Evolutionary conservation across 805 yeast genomes (phyloP).

Genomic region (Danielia oregonensis): DNA sequence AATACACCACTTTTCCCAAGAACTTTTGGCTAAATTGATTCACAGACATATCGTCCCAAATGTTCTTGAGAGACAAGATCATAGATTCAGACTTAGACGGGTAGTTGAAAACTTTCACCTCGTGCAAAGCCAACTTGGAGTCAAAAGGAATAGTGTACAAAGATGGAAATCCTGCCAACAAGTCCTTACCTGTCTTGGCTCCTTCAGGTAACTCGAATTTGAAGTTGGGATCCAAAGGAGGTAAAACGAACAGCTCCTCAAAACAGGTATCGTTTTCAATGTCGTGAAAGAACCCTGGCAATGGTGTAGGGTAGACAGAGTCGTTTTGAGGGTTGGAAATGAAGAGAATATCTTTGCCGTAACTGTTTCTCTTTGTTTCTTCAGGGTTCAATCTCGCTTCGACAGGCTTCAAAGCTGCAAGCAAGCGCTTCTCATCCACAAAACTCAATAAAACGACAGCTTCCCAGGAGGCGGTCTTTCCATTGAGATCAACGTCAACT

Average conservation of each 20-base stretch:
- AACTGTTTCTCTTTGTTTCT: slow-evolving; percentile 69
- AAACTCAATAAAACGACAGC: slow-evolving; percentile 91
- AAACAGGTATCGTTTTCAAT: slow-evolving; percentile 75
- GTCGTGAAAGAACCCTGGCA: slow-evolving; percentile 73
- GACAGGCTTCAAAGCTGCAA: slow-evolving; percentile 67
- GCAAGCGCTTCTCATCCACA: slow-evolving; percentile 77
- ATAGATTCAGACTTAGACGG: slow-evolving; percentile 83
- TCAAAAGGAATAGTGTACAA: slow-evolving; percentile 65
- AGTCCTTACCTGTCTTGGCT: slow-evolving; percentile 64
- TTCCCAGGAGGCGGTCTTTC: slow-evolving; percentile 96
- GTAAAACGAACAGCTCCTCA: slow-evolving; percentile 54
- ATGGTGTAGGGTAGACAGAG: slow-evolving; percentile 65
- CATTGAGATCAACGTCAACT: slow-evolving; percentile 86
- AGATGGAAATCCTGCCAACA: slow-evolving; percentile 89
- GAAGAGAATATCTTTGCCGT: slow-evolving; percentile 68
- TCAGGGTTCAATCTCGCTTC: slow-evolving; percentile 61
- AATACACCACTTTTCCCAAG: slow-evolving; percentile 60
- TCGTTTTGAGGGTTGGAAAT: slow-evolving; percentile 73
- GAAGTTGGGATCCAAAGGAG: slow-evolving; percentile 41
- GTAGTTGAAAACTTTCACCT: slow-evolving; percentile 74
- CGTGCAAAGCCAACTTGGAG: slow-evolving; percentile 52
- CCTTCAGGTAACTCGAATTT: slow-evolving; percentile 60
- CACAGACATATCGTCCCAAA: slow-evolving; percentile 50
- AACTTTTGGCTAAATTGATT: slow-evolving; percentile 65
- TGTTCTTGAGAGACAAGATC: slow-evolving; percentile 57